A percentile compares a stretch with the other conserved stretches of the same genome.
Evolutionary conservation across 2,329 filamentous ascomycete genomes (phyloP).

Genomic region (Penicillium sp.): DNA sequence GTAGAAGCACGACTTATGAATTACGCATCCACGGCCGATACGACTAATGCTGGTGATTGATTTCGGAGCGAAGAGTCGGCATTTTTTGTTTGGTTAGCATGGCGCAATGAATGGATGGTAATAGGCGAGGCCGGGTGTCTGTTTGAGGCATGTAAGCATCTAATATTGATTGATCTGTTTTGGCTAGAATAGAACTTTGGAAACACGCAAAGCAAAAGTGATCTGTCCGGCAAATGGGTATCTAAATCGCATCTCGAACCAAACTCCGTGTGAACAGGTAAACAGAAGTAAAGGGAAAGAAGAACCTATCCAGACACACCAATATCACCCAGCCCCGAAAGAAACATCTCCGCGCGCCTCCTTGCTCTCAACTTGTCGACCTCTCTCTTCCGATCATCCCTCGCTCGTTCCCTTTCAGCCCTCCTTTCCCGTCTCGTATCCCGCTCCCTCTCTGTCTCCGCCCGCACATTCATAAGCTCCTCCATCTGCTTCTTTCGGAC

Average conservation of each 20-base stretch:
- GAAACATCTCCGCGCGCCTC: slow-evolving; percentile 73
- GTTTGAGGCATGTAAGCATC: not conserved
- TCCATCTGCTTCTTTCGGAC: slow-evolving; percentile 75
- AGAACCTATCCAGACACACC: slow-evolving; percentile 22
- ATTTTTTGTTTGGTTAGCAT: slow-evolving; percentile 5
- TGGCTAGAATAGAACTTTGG: slow-evolving; percentile 1
- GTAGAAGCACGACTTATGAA: slow-evolving; percentile 13
- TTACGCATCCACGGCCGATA: slow-evolving; percentile 25
- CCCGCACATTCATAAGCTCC: slow-evolving; percentile 68
- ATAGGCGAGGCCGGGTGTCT: not conserved
- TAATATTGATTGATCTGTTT: slow-evolving; percentile 5
- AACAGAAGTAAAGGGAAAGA: not conserved
- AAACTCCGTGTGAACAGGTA: not conserved
- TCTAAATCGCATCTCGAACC: slow-evolving; percentile 6
- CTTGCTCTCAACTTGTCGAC: slow-evolving; percentile 61
- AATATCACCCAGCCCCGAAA: slow-evolving; percentile 60
- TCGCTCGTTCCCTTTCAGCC: slow-evolving; percentile 63
- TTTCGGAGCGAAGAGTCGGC: slow-evolving; percentile 19
- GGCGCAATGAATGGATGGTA: slow-evolving; percentile 11
- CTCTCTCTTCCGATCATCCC: slow-evolving; percentile 61
- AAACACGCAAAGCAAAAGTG: slow-evolving; percentile 9
- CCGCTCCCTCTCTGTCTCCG: slow-evolving; percentile 70
- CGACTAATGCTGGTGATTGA: slow-evolving; percentile 24
- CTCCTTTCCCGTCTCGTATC: slow-evolving; percentile 61
- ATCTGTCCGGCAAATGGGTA: slow-evolving; percentile 17